phyloP scores from a whole-genome alignment of 371 early-diverging fungal species.

The Syncephalis plumigaleata region DNA sequence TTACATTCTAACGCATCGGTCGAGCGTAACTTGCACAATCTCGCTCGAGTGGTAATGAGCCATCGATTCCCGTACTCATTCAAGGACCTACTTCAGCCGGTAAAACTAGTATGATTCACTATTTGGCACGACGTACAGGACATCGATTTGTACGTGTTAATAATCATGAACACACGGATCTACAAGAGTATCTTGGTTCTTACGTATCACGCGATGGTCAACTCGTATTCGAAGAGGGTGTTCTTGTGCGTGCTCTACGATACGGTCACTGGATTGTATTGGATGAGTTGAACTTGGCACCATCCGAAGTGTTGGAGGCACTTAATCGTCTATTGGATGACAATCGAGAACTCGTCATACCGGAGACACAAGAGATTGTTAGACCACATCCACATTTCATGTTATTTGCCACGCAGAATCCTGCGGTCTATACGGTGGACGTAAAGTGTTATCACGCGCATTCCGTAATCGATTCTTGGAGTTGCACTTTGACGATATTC shows the following conservation, averaged over 20 bases:
- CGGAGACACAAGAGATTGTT: slow-evolving; percentile 92
- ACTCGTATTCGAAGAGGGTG: slow-evolving; percentile 93
- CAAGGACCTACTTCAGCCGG: slow-evolving; percentile 99
- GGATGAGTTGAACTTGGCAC: slow-evolving; percentile 99
- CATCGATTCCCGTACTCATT: slow-evolving; percentile 93
- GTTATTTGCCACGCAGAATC: slow-evolving; percentile 99
- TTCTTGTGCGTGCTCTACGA: slow-evolving; percentile 87
- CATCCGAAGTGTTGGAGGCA: slow-evolving; percentile 98
- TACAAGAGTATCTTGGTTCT: slow-evolving; percentile 96
- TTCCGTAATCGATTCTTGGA: slow-evolving; percentile 99
- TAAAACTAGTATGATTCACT: slow-evolving; percentile 98
- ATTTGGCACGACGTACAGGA: slow-evolving; percentile 84
- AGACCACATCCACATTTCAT: slow-evolving; percentile 95
- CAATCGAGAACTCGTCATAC: slow-evolving; percentile 94
- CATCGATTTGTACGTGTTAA: slow-evolving; percentile 98
- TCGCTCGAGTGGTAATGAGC: slow-evolving; percentile 88
- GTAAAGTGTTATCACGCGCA: slow-evolving; percentile 96
- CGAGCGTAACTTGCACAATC: slow-evolving; percentile 58
- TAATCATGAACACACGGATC: slow-evolving; percentile 99
- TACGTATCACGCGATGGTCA: slow-evolving; percentile 76
- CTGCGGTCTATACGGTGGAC: slow-evolving; percentile 96
- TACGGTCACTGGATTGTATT: slow-evolving; percentile 99
- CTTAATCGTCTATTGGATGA: slow-evolving; percentile 98
- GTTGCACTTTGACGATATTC: slow-evolving; percentile 89
- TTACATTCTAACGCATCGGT: slow-evolving; percentile 89